Evolutionary conservation across 2,329 filamentous ascomycete genomes (phyloP), one percentile per base, ranked within the genome.

Genomic region (Monosporascus sp.): DNA sequence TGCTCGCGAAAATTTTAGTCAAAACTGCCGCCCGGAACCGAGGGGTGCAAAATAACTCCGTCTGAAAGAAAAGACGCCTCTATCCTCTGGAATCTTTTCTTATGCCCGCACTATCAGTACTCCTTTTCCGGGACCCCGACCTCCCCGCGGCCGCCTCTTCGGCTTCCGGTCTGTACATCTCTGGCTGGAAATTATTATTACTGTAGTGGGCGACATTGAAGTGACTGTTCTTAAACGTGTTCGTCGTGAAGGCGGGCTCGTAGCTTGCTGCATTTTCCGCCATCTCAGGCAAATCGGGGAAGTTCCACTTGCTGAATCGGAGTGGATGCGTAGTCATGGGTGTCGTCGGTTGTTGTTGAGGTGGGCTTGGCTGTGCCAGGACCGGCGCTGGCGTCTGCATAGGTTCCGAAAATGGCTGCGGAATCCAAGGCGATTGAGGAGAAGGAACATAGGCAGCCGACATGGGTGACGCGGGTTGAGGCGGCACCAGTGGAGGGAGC

Each of bases 181-280:
- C 78, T 0, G 80, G 79, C 54, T 81, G 79, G 57, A 83, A 82
- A 57, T 81, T 76, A 41, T 82, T 81, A 58, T 87, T 88, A 55
- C 83, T 82, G 60, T 82, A 87, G 63, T 88, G 85, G 1, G 84
- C 83, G 47, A 78, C 78, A 61, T 87, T 87, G 70, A 82, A 86
- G 51, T 86, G 81, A 50, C 79, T 84, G 59, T 87, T 86, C 62
- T 83, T 84, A 62, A 87, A 87, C 1, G 80, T 82, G 49, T 73
- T 78, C 2, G 81, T 86, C 50, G 74, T 75, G 50, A 78, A 77
- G 4, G 73, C 69, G n/a, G 77, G 74, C 53, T 80, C 78, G 41
- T 64, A 65, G 48, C 65, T 65, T 7, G 54, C 64, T 45, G 65
- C 67, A 53, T 67, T 72, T 50, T 75, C 77, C 22, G 70, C 63